phyloP scores from a whole-genome alignment of 148 eudicot genomes.

The Spergularia bocconei region DNA sequence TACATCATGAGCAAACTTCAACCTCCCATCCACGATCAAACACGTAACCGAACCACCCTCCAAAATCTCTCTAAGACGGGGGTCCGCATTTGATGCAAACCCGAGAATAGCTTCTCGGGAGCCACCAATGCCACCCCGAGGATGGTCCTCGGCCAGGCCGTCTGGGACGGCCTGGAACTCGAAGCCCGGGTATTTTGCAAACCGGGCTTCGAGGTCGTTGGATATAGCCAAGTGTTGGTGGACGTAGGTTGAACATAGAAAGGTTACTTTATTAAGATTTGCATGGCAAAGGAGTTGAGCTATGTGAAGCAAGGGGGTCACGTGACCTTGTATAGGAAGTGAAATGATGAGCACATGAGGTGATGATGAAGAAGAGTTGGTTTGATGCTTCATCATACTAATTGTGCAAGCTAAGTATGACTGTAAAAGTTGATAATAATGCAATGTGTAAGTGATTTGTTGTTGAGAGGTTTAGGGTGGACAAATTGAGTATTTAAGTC shows the following conservation, averaged over 20 bases:
- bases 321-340: constrained; percentile 10
- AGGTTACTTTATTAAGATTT: constrained; percentile 3
- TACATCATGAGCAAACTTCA: constrained; percentile 1
- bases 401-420: too few species aligned
- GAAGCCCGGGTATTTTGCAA: background rate
- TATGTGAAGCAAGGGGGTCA: constrained; percentile 8
- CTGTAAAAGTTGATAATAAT: too few species aligned
- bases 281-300: background rate
- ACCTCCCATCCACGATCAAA: constrained; percentile 8
- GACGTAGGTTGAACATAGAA: background rate
- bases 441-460: too few species aligned
- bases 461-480: too few species aligned
- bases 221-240: constrained; percentile 1
- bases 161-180: background rate
- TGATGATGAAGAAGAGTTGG: too few species aligned
- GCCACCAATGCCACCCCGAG: background rate
- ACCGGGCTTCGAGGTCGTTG: background rate
- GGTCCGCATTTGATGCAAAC: constrained; percentile 1
- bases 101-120: background rate
- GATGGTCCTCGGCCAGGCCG: background rate
- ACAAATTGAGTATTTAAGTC: too few species aligned
- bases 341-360: constrained; percentile 13
- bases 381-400: too few species aligned
- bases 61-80: background rate
- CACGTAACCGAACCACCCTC: background rate